Base-by-base conservation (phyloP, 2,329 filamentous ascomycete species). In the Sclerotinia glacialis region DNA sequence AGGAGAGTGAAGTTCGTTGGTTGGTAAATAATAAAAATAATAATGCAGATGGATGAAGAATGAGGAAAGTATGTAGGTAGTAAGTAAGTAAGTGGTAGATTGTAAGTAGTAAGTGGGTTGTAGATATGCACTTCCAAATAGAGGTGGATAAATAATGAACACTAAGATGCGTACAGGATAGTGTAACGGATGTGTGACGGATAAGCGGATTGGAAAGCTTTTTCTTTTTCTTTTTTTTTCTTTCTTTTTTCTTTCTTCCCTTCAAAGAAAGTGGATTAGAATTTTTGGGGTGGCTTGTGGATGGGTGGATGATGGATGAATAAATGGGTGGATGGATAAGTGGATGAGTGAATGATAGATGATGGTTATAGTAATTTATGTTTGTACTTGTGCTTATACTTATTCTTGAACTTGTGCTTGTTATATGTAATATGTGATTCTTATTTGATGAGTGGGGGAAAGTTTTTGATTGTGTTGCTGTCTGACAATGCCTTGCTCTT, bases 61-160 rank as follows among this genome's bases (percentile, higher is more conserved):
- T 16, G 37, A 40, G 37, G 1, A 31, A 31, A 16, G 49, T 21
- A 9, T 2, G 6, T 31, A 11, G 26, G n/a, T n/a, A n/a, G n/a
- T n/a, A n/a, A n/a, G n/a, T n/a, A n/a, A n/a, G n/a, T n/a, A n/a
- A n/a, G n/a, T n/a, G n/a, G n/a, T n/a, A n/a, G n/a, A n/a, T n/a
- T n/a, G n/a, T 21, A 31, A 21, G 7, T 53, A 11, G 26, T 18
- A 37, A 6, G 18, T 54, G 52, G 52, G 4, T n/a, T n/a, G n/a
- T 54, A 18, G 28, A 21, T 31, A 16, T 50, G 47, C 37, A 40
- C 9, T 40, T 40, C 37, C 14, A 40, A 16, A 40, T 40, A 37
- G 52, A 54, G 31, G 46, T 49, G 46, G n/a, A 23, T 49, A 49
- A 49, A 40, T 49, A n/a, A 46, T 46, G 21, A 53, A 53, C 31